phyloP scores from a whole-genome alignment of 768 basidiomycete genomes.

The Cytidiella melzeri region DNA sequence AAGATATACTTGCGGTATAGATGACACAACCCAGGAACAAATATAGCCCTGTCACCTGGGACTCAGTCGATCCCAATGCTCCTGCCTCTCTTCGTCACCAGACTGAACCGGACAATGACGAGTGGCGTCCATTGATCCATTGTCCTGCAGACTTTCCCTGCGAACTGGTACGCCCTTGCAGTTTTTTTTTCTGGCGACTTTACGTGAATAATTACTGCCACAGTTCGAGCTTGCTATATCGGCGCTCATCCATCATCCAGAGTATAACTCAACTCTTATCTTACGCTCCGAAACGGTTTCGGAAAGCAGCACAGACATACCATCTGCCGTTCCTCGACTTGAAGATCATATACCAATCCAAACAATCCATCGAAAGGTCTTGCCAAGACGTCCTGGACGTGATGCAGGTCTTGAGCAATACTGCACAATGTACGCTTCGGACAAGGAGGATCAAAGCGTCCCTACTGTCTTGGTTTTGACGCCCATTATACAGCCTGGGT shows the following conservation, averaged over 20 bases:
- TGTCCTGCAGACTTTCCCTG: slow-evolving; percentile 27
- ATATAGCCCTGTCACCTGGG: background rate
- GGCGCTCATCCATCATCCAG: slow-evolving; percentile 81
- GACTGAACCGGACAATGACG: background rate
- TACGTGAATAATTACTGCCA: no score
- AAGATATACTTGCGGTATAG: no score
- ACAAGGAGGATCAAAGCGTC: slow-evolving; percentile 3
- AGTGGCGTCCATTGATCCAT: slow-evolving; percentile 26
- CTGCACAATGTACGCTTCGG: slow-evolving; percentile 58
- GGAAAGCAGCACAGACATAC: slow-evolving; percentile 28
- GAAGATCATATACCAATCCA: slow-evolving; percentile 36
- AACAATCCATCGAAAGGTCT: slow-evolving; percentile 58
- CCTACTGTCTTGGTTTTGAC: slow-evolving; percentile 48
- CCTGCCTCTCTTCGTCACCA: background rate
- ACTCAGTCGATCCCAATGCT: background rate
- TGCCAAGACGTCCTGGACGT: slow-evolving; percentile 74
- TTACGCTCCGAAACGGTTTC: slow-evolving; percentile 69
- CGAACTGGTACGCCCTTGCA: slow-evolving; percentile 25
- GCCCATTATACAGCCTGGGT: slow-evolving; percentile 42
- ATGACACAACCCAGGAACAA: no score
- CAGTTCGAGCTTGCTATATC: slow-evolving; percentile 72
- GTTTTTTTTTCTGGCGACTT: background rate
- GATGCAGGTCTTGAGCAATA: slow-evolving; percentile 72
- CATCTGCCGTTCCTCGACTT: slow-evolving; percentile 30
- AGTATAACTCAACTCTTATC: slow-evolving; percentile 89